phyloP scores from a whole-genome alignment of 768 basidiomycete genomes.

The Asterophora parasitica region DNA sequence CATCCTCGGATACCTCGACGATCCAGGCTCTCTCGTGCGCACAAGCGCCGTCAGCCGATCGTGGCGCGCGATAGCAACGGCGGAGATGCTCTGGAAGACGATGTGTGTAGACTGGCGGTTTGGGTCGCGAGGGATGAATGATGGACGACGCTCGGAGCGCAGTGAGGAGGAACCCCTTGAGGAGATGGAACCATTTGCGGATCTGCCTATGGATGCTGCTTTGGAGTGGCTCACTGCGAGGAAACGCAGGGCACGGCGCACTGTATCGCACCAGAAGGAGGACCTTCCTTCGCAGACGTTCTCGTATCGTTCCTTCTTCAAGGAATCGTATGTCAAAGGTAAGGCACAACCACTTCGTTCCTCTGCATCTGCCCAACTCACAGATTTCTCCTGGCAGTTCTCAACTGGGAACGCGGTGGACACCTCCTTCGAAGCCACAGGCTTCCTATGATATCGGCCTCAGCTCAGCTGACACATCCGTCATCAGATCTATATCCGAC shows the following conservation, averaged over 20 bases:
- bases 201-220: conserved; percentile 35
- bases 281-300: conserved; percentile 23
- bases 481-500: neutral
- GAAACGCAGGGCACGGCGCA: conserved; percentile 13
- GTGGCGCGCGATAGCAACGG: conserved; percentile 67
- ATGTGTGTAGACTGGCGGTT: conserved; percentile 65
- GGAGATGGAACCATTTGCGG: conserved; percentile 29
- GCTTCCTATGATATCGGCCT: conserved; percentile 5
- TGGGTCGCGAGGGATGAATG: conserved; percentile 2
- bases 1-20: conserved; percentile 72
- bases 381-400: conserved; percentile 43
- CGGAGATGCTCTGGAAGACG: conserved; percentile 76
- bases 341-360: conserved; percentile 23
- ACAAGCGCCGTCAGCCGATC: conserved; percentile 64
- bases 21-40: conserved; percentile 64
- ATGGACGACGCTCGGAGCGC: neutral
- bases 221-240: conserved; percentile 33
- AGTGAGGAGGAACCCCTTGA: conserved; percentile 29
- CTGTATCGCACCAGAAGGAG: conserved; percentile 4
- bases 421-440: conserved; percentile 47
- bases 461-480: neutral
- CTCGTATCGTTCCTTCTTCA: conserved; percentile 71
- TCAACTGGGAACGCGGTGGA: conserved; percentile 78
- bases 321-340: conserved; percentile 69
- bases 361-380: neutral